Conservation (phyloP, 108 stramenopile species). For the Skeletonema menzelii region DNA sequence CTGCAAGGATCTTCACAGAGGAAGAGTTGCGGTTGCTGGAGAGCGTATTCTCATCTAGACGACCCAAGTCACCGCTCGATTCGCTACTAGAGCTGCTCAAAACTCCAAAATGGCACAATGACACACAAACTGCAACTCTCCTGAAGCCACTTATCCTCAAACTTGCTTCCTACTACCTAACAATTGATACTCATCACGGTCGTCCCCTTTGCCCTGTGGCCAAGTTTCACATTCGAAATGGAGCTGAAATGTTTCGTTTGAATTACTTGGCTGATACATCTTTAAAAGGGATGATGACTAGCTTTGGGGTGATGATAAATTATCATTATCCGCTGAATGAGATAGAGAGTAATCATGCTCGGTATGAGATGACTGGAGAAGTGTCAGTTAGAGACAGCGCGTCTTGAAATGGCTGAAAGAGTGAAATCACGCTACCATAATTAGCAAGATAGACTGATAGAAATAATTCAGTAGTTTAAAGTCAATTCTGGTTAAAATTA, state of each 20-base stretch:
- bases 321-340: constrained; percentile 73
- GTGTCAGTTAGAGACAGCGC: constrained; percentile 31
- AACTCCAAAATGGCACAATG: constrained; percentile 6
- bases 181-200: constrained; percentile 63
- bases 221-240: constrained; percentile 86
- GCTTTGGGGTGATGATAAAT: constrained; percentile 87
- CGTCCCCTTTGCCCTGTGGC: constrained; percentile 85
- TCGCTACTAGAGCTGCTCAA: constrained; percentile 19
- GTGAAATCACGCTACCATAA: background rate
- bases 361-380: constrained; percentile 38
- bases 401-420: constrained; percentile 22
- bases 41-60: constrained; percentile 9
- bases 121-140: constrained; percentile 1
- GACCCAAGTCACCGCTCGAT: constrained; percentile 10
- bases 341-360: constrained; percentile 53
- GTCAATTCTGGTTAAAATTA: constrained; percentile 25
- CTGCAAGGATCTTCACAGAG: constrained; percentile 32
- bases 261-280: constrained; percentile 73
- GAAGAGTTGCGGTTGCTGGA: constrained; percentile 32
- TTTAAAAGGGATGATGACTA: constrained; percentile 61
- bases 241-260: constrained; percentile 71
- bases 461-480: background rate
- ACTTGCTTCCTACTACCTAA: constrained; percentile 71
- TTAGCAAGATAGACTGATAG: background rate
- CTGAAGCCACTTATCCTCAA: constrained; percentile 62